phyloP scores from a whole-genome alignment of 1,284 basidiomycete genomes.

The Cryptococcus sp. region DNA sequence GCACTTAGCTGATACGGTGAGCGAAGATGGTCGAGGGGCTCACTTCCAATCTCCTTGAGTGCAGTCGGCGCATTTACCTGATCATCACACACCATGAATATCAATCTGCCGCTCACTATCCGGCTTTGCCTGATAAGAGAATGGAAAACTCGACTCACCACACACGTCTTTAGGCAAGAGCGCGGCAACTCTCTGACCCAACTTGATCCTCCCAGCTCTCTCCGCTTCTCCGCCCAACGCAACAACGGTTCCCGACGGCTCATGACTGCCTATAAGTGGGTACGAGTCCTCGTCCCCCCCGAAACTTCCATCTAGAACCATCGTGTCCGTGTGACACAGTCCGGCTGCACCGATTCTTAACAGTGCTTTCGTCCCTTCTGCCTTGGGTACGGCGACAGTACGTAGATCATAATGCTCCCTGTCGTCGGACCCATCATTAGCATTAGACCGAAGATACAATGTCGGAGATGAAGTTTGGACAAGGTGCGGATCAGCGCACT shows the following conservation, averaged over 20 bases:
- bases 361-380: conserved; percentile 15
- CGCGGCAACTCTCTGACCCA: conserved; percentile 26
- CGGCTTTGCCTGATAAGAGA: background rate
- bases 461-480: too few relatives aligned
- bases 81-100: too few relatives aligned
- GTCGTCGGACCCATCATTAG: too few relatives aligned
- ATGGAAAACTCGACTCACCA: conserved; percentile 15
- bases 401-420: conserved; percentile 23
- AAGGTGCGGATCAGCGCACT: background rate
- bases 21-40: background rate
- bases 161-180: conserved; percentile 20
- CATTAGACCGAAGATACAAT: background rate
- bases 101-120: background rate
- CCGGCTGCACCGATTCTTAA: conserved; percentile 28
- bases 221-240: conserved; percentile 18
- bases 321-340: conserved; percentile 31
- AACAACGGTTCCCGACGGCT: conserved; percentile 31
- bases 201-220: conserved; percentile 9
- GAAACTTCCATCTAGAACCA: conserved; percentile 22
- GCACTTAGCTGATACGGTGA: background rate
- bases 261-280: conserved; percentile 31
- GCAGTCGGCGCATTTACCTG: conserved; percentile 26
- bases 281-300: conserved; percentile 5
- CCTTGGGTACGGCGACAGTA: conserved; percentile 15
- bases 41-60: conserved; percentile 22